Evolutionary conservation across 192 early-diverging fungal species (phyloP), one percentile per base, ranked within the genome.

Genomic region (Backusella macrospora): DNA sequence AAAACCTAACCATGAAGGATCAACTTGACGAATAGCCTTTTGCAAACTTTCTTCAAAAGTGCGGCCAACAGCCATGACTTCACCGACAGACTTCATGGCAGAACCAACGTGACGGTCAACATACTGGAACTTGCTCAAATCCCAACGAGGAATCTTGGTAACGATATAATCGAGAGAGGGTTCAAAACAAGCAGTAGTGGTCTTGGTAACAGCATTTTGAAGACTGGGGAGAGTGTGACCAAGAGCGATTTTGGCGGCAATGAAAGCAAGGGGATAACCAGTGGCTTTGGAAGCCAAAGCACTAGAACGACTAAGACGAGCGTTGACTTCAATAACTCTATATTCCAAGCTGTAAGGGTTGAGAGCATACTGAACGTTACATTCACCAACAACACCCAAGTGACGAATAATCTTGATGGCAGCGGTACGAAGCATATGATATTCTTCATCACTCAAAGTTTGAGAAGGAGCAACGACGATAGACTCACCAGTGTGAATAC

Each of bases 401-500:
- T 99, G 95, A 45, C 97, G 87, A 74, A 98, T 92, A 43, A 99
- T 92, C 75, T 96, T 97, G 85, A 99, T 92, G 12, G 97, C 97
- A 34, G 97, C 91, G 3, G 93, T 90, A 68, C 97, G 92, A 62
- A 98, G 88, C 97, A 98, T 96, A 65, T 95, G 91, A 78, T 96
- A 99, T 45, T 99, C 97, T 69, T 94, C 92, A 80, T 99, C 97
- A 62, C 88, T 91, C 52, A 99, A 84, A n/a, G 97, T 99, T 86
- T 98, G 96, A 70, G 89, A 92, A 23, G 97, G 97, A 6, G 97
- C 97, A 29, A 99, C 95, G 10, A 99, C 97, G 66, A 99, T 99
- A n/a, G 95, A 97, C 81, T 99, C 97, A 71, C 97, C 97, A 3
- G 97, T 99, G 84, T 99, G 97, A 48, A 95, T 94, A 26, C 98